Base-by-base conservation (phyloP, 352 stramenopile species). In the Peronosclerospora sorghi region DNA sequence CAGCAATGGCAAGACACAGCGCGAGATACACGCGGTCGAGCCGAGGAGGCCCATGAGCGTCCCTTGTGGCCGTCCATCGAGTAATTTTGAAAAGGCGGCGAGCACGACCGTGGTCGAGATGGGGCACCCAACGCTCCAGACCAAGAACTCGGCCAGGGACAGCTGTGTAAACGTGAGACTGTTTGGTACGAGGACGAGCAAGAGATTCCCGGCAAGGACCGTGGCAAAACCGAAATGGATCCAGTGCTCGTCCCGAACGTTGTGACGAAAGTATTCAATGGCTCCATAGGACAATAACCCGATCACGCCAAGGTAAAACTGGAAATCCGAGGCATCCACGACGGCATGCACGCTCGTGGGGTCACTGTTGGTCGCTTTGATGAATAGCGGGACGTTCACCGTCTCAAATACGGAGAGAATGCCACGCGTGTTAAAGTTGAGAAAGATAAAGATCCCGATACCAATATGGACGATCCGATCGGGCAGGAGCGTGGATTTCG, bases 381-480 rank as follows among this genome's bases (percentile, higher is more conserved):
- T 32, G 35, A 80, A 85, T 3, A 83, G 46, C 34, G 70, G 65
- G 8, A 83, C 59, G 48, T 83, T 82, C 17, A 83, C 62, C n/a
- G 70, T 83, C 57, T 85, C 73, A 34, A 83, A 85, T 8, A 85
- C 62, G 3, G 70, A 81, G 10, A 85, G 54, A 35, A 85, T 81
- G 3, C 73, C 70, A 15, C 70, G 59, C 13, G 60, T 58, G 20
- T 60, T 78, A 32, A 81, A 72, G 55, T 85, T 85, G 19, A 79
- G 53, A 27, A 79, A 79, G n/a, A 81, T 73, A 35, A 81, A 83
- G 1, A 79, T 57, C 14, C 69, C 13, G n/a, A 73, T 65, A 9
- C 65, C 71, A 24, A 71, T 43, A 6, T 35, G 49, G 14, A 75
- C 54, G 30, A 56, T 51, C 4, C 45, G 55, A 20, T 78, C 54